A percentile compares a stretch with the other conserved stretches of the same genome.
phyloP scores from a whole-genome alignment of 768 basidiomycete species.

The Termitomyces sp. region DNA sequence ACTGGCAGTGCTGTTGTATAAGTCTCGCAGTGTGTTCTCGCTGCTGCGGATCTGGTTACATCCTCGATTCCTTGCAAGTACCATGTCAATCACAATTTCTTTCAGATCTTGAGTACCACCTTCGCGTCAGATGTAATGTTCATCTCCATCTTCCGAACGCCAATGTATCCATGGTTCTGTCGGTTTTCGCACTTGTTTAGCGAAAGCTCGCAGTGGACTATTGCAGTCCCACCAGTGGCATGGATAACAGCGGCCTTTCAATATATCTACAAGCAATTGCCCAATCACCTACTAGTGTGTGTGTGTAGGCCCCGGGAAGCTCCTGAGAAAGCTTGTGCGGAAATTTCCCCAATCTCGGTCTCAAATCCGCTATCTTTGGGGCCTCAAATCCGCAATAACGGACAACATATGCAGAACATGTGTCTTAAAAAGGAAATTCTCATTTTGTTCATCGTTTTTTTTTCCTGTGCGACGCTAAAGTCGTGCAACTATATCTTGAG shows the following conservation, averaged over 20 bases:
- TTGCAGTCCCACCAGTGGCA: constrained; percentile 4
- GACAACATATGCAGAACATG: too few species aligned
- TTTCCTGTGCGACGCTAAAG: too few species aligned
- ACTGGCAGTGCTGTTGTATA: neutral
- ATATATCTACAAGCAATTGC: constrained; percentile 20
- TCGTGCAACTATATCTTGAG: too few species aligned
- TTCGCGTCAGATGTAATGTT: neutral
- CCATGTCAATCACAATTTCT: neutral
- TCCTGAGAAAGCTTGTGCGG: too few species aligned
- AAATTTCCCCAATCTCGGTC: too few species aligned
- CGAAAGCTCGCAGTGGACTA: constrained; percentile 2
- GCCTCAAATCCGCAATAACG: too few species aligned
- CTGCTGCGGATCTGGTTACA: neutral
- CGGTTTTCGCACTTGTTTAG: constrained; percentile 3
- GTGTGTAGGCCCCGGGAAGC: too few species aligned
- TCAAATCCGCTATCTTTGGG: too few species aligned
- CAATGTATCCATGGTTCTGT: too few species aligned
- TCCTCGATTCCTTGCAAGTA: neutral
- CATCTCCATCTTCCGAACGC: too few species aligned
- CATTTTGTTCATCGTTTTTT: too few species aligned
- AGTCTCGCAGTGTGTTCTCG: neutral
- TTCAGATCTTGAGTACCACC: neutral
- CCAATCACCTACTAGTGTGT: constrained; percentile 16
- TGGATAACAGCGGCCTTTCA: constrained; percentile 15
- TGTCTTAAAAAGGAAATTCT: too few species aligned